These are phyloP conservation scores for Suillus americanus DNA, from an alignment of 768 basidiomycete species.

Conservation along the genomic window DNA sequence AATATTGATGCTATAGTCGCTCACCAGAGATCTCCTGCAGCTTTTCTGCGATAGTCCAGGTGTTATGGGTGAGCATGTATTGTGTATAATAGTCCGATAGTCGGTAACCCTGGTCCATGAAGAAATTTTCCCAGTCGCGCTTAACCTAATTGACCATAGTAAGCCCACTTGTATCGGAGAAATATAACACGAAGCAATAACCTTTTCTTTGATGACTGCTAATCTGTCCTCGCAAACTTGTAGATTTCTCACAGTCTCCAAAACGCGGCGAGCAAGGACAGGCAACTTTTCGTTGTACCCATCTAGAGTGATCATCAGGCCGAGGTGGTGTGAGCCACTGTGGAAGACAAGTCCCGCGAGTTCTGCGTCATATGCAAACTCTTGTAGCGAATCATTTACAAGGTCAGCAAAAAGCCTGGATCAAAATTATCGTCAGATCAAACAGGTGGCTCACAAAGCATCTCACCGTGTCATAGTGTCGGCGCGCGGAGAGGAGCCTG, in stretches of 20 bases:
- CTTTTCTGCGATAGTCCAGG: conserved; percentile 79
- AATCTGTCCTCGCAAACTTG: conserved; percentile 71
- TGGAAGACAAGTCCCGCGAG: conserved; percentile 84
- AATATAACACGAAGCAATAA: conserved; percentile 29
- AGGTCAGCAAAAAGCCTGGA: conserved; percentile 77
- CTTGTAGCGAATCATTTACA: conserved; percentile 84
- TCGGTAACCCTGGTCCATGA: conserved; percentile 78
- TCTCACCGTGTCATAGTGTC: conserved; percentile 71
- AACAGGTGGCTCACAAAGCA: background rate
- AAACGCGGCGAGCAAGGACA: conserved; percentile 68
- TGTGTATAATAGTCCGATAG: conserved; percentile 76
- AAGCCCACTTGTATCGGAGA: conserved; percentile 2
- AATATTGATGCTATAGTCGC: conserved; percentile 27
- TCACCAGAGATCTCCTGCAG: conserved; percentile 71
- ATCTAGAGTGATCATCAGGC: conserved; percentile 63
- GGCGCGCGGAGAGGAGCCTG: conserved; percentile 63
- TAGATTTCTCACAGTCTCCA: conserved; percentile 66
- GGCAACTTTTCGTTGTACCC: conserved; percentile 94
- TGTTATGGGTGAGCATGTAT: conserved; percentile 66
- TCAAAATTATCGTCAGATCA: background rate
- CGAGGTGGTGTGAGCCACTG: conserved; percentile 60
- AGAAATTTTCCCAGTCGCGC: conserved; percentile 84
- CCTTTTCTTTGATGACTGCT: conserved; percentile 82
- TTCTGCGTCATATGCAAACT: conserved; percentile 90
- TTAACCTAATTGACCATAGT: conserved; percentile 47